Conservation (phyloP, 306 rosid species). For the Quercus berberidifolia region DNA sequence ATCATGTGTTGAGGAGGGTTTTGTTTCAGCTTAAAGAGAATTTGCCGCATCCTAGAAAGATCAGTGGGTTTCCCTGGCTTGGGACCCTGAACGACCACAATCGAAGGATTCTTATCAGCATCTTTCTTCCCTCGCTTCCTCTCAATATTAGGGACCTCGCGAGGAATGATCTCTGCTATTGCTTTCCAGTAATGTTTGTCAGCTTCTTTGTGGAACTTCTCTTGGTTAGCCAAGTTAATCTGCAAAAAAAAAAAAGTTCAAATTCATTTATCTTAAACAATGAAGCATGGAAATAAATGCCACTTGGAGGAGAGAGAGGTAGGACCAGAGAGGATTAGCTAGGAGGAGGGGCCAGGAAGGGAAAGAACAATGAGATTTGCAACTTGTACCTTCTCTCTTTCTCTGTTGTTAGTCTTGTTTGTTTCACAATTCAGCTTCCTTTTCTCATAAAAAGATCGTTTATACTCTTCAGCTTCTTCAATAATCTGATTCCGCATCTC, state of each 20-base stretch:
- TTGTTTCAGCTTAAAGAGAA: constrained; percentile 74
- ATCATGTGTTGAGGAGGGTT: constrained; percentile 88
- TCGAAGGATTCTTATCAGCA: constrained; percentile 61
- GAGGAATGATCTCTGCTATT: constrained; percentile 84
- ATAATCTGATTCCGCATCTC: constrained; percentile 86
- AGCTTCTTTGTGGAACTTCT: constrained; percentile 95
- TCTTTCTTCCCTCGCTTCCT: constrained; percentile 91
- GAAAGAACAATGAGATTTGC: neutral
- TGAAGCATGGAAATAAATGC: constrained; percentile 4
- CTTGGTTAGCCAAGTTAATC: constrained; percentile 73
- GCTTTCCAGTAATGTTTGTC: constrained; percentile 92
- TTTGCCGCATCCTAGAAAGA: constrained; percentile 82
- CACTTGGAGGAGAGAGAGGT: neutral
- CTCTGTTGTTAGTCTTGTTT: constrained; percentile 65
- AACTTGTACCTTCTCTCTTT: constrained; percentile 74
- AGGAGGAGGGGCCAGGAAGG: neutral
- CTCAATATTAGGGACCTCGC: constrained; percentile 88
- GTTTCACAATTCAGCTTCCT: constrained; percentile 71
- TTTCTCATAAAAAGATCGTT: constrained; percentile 69
- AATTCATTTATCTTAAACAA: constrained; percentile 13
- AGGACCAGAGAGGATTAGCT: neutral
- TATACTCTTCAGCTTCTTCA: constrained; percentile 84
- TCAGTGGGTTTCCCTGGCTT: constrained; percentile 96
- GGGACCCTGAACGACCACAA: constrained; percentile 76
- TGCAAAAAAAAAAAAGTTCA: constrained; percentile 26